Percentiles rank a stretch among this genome's conserved stretches.
Conservation (phyloP, 192 early-diverging fungal species). For the Coemansia sp. region DNA sequence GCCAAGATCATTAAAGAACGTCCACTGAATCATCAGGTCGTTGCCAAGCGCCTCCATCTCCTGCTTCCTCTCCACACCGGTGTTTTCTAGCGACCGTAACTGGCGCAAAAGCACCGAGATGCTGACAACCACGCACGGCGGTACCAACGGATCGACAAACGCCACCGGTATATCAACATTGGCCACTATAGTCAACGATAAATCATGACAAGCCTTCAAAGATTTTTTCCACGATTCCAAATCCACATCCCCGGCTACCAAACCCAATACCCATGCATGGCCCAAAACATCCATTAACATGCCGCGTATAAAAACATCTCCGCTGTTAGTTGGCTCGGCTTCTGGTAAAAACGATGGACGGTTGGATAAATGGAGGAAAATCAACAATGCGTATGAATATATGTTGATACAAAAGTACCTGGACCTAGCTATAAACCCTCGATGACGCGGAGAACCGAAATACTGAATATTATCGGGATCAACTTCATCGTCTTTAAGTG, state of each 20-base stretch:
- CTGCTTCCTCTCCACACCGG: background rate
- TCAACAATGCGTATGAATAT: slow-evolving; percentile 16
- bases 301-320: background rate
- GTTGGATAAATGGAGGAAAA: slow-evolving; percentile 35
- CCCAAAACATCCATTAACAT: background rate
- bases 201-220: slow-evolving; percentile 15
- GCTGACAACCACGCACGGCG: slow-evolving; percentile 19
- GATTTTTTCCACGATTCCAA: slow-evolving; percentile 19
- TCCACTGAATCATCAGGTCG: background rate
- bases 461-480: slow-evolving; percentile 11
- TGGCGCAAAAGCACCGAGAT: slow-evolving; percentile 29
- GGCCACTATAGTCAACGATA: slow-evolving; percentile 5
- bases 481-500: slow-evolving; percentile 11
- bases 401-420: slow-evolving; percentile 37
- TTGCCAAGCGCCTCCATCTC: background rate
- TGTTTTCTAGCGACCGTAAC: slow-evolving; percentile 4
- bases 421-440: slow-evolving; percentile 20
- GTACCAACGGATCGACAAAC: slow-evolving; percentile 24
- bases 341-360: slow-evolving; percentile 41
- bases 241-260: slow-evolving; percentile 12
- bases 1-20: background rate
- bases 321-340: slow-evolving; percentile 5
- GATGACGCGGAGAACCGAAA: slow-evolving; percentile 27
- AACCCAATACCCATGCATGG: background rate
- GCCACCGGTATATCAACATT: slow-evolving; percentile 31